Base-by-base conservation (phyloP, 768 basidiomycete species). In the Auricularia sp. region DNA sequence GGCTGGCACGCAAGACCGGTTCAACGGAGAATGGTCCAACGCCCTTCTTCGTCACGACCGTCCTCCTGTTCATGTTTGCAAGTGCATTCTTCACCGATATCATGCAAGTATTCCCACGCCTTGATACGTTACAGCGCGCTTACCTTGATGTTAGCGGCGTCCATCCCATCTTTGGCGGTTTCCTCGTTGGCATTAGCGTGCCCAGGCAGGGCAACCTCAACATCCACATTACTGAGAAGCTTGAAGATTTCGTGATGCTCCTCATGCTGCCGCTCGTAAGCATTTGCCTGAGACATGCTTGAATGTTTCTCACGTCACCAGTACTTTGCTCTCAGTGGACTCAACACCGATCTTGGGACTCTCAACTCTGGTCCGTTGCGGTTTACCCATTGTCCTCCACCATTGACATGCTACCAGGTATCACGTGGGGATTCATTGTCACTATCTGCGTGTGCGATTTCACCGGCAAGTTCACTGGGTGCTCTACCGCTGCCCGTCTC, bases 61-160 rank as follows among this genome's bases (percentile, higher is more conserved):
- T 85, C 0, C 71, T 97, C n/a, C 68, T 92, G 36, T 71, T 93
- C 42, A 84, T 92, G 0, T 83, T 93, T 68, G 73, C 79, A 14
- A 87, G 86, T 2, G 89, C 89, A 0, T 93, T 91, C 76, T 88
- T 88, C 76, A 93, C 91, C 6, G 91, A 92, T 73, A 84, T 91
- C 68, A 93, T 94, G 66, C 92, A 89, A 36, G 83, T 89, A 77
- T 56, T 68, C 71, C 23, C 39, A 42, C 39, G 18, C 6, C 47
- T 8, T 18, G 47, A 51, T 51, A 10, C 47, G 47, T 51, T 18
- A 18, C 47, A 10, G 18, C 43, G 18, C 43, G 43, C 43, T 44
- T 11, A 44, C 39, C 84, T 87, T 73, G 74, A 86, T 56, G 87
- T 89, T 68, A 69, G 84, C 83, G 83, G 65, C 61, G 74, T 70